Evolutionary conservation across 2,329 filamentous ascomycete genomes (phyloP).

Genomic region (Claviceps lovelessii): DNA sequence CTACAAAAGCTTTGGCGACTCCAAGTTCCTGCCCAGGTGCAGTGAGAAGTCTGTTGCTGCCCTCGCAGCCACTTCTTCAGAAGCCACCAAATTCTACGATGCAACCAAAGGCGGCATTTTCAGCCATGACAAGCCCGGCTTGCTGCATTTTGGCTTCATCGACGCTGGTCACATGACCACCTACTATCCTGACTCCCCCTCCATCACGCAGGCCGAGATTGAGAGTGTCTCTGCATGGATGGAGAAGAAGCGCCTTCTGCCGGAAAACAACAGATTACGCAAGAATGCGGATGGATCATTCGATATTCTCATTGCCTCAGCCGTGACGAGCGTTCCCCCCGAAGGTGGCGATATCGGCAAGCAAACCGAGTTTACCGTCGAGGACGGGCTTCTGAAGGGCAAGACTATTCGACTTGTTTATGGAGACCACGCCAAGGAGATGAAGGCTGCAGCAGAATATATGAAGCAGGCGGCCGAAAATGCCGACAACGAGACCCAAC

Average conservation of each 20-base stretch:
- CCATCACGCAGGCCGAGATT: constrained; percentile 64
- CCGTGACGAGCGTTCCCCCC: constrained; percentile 40
- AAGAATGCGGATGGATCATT: constrained; percentile 52
- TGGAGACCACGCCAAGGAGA: constrained; percentile 59
- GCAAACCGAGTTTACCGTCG: constrained; percentile 44
- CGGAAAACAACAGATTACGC: constrained; percentile 62
- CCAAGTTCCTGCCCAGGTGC: constrained; percentile 67
- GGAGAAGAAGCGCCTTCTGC: constrained; percentile 54
- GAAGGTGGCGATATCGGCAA: constrained; percentile 56
- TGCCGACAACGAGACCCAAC: constrained; percentile 59
- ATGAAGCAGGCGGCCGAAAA: constrained; percentile 54
- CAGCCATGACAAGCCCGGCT: constrained; percentile 44
- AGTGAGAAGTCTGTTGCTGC: constrained; percentile 48
- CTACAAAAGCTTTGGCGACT: constrained; percentile 77
- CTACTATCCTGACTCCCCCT: constrained; percentile 65
- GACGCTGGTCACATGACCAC: constrained; percentile 65
- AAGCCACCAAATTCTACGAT: constrained; percentile 50
- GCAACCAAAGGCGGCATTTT: constrained; percentile 61
- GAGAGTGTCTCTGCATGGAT: constrained; percentile 57
- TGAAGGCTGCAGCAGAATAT: constrained; percentile 53
- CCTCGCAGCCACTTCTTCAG: constrained; percentile 45
- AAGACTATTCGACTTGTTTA: constrained; percentile 59
- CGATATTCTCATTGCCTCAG: constrained; percentile 63
- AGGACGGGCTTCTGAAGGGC: constrained; percentile 45
- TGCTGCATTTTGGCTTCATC: constrained; percentile 64